A percentile compares a stretch with the other conserved stretches of the same genome.
Conservation (phyloP, 441 rosid genomes). For the Hura crepitans region DNA sequence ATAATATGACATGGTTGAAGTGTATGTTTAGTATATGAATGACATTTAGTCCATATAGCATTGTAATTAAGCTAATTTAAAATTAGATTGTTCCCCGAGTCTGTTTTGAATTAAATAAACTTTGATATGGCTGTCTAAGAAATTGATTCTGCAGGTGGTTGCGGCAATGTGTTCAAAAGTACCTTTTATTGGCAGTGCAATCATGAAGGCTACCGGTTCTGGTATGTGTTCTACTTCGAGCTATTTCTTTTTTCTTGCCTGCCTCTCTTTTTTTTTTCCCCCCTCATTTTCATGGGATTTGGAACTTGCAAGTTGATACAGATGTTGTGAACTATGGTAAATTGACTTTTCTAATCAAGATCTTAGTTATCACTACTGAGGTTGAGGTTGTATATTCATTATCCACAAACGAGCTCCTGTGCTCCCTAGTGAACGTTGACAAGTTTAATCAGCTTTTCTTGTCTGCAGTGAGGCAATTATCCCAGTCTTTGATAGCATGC, state of each 20-base stretch:
- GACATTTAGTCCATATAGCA: neutral
- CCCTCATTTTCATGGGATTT: neutral
- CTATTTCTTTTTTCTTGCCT: neutral
- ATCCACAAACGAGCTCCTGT: neutral
- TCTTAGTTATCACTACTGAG: neutral
- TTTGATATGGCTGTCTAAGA: neutral
- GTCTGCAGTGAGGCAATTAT: neutral
- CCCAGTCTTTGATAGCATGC: neutral
- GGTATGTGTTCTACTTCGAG: constrained; percentile 43
- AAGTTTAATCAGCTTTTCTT: neutral
- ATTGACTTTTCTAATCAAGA: neutral
- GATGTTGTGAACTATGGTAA: neutral
- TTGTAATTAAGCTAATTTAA: neutral
- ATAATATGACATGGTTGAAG: neutral
- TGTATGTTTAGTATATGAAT: neutral
- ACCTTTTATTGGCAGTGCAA: constrained; percentile 76
- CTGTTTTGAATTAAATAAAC: neutral
- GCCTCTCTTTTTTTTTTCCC: neutral
- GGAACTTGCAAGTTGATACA: neutral
- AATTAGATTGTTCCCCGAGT: neutral
- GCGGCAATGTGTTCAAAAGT: constrained; percentile 95
- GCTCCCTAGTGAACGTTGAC: neutral
- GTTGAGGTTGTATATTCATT: no score
- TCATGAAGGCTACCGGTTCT: constrained; percentile 68
- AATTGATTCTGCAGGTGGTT: constrained; percentile 53